phyloP scores from a whole-genome alignment of 306 rosid genomes.

The Sicyos edulis region DNA sequence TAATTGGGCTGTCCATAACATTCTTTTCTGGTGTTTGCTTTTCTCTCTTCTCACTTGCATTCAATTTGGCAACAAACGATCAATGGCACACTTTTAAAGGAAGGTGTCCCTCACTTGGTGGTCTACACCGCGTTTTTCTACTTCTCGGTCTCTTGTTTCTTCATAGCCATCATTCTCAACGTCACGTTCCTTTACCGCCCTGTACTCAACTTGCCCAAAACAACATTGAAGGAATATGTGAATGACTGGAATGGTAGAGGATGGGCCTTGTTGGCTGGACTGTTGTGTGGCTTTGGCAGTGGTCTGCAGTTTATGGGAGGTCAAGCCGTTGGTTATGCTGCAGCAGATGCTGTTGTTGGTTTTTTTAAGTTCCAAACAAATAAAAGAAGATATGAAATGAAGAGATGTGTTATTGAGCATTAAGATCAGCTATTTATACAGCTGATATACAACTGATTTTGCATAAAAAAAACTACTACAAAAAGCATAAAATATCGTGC shows the following conservation, averaged over 20 bases:
- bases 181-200: slow-evolving; percentile 3
- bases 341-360: slow-evolving; percentile 15
- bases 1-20: slow-evolving; percentile 3
- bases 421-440: too few relatives aligned
- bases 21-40: slow-evolving; percentile 10
- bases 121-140: slow-evolving; percentile 6
- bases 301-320: slow-evolving; percentile 13
- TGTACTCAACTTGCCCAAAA: slow-evolving; percentile 3
- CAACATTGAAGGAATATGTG: slow-evolving; percentile 9
- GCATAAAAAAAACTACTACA: too few relatives aligned
- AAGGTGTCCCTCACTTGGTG: neutral
- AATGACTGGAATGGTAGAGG: slow-evolving; percentile 12
- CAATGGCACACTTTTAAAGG: slow-evolving; percentile 1
- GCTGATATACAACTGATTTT: too few relatives aligned
- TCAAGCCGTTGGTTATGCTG: slow-evolving; percentile 14
- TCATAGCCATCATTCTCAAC: slow-evolving; percentile 3
- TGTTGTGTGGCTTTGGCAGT: slow-evolving; percentile 14
- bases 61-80: slow-evolving; percentile 11
- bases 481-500: too few relatives aligned
- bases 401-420: too few relatives aligned
- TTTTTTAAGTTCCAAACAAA: too few relatives aligned
- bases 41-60: slow-evolving; percentile 6
- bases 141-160: slow-evolving; percentile 5
- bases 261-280: slow-evolving; percentile 12
- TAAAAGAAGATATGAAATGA: too few relatives aligned